phyloP scores from a whole-genome alignment of 257 asterid species.

The Jasminum sambac region DNA sequence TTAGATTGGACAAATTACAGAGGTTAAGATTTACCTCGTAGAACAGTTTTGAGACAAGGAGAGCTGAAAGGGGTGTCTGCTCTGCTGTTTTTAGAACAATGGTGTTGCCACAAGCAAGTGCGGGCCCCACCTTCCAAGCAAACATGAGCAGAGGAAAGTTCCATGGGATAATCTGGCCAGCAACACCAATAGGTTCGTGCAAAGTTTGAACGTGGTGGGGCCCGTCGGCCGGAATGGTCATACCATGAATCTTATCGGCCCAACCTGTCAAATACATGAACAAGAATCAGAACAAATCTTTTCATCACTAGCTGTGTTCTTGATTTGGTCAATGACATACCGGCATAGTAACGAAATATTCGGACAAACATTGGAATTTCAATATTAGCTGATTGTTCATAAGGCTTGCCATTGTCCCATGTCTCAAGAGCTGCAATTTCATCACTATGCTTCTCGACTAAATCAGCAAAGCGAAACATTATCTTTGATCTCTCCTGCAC shows the following conservation, averaged over 20 bases:
- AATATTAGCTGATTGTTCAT: slow-evolving; percentile 61
- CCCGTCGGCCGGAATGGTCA: slow-evolving; percentile 89
- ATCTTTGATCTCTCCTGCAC: slow-evolving; percentile 82
- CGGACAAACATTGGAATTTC: slow-evolving; percentile 88
- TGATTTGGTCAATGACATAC: slow-evolving; percentile 36
- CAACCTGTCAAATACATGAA: slow-evolving; percentile 59
- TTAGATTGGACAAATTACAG: not conserved
- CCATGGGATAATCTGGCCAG: slow-evolving; percentile 98
- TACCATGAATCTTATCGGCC: slow-evolving; percentile 96
- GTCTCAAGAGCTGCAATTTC: slow-evolving; percentile 90
- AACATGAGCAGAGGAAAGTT: slow-evolving; percentile 89
- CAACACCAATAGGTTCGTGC: slow-evolving; percentile 98
- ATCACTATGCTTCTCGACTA: slow-evolving; percentile 86
- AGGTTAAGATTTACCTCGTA: slow-evolving; percentile 62
- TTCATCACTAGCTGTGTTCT: not conserved
- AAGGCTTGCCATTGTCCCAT: slow-evolving; percentile 90
- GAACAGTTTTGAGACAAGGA: slow-evolving; percentile 67
- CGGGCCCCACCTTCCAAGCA: slow-evolving; percentile 97
- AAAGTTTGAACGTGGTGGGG: slow-evolving; percentile 86
- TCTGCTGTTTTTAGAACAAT: slow-evolving; percentile 92
- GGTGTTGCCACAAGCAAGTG: slow-evolving; percentile 85
- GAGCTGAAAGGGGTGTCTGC: slow-evolving; percentile 93
- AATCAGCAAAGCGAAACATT: slow-evolving; percentile 76
- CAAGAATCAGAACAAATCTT: slow-evolving; percentile 12
- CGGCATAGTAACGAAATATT: slow-evolving; percentile 79